Evolutionary conservation across 495 filamentous ascomycete genomes (phyloP).

Genomic region (Penicillium soppii): DNA sequence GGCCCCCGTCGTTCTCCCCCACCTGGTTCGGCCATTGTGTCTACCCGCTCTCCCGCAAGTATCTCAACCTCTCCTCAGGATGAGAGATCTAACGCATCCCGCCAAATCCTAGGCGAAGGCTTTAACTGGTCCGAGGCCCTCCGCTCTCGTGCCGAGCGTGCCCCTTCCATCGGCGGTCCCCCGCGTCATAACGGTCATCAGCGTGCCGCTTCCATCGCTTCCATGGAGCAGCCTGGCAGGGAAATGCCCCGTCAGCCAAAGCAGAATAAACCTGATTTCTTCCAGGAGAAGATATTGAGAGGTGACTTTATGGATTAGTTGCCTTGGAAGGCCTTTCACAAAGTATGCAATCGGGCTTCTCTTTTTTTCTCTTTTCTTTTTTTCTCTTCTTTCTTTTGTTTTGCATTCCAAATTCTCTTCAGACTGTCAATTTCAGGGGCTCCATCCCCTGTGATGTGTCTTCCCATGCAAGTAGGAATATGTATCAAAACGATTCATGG

Average conservation of each 20-base stretch:
- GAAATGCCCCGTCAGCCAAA: constrained; percentile 68
- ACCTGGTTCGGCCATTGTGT: constrained; percentile 16
- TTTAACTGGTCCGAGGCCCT: constrained; percentile 96
- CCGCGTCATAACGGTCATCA: constrained; percentile 37
- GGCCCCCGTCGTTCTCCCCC: constrained; percentile 25
- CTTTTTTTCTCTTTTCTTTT: not conserved
- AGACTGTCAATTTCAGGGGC: not conserved
- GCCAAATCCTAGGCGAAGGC: constrained; percentile 73
- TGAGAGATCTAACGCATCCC: constrained; percentile 46
- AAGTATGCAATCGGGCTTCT: not conserved
- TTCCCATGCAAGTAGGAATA: not conserved
- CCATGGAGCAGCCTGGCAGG: constrained; percentile 65
- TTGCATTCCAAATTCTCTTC: not conserved
- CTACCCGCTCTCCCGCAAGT: constrained; percentile 40
- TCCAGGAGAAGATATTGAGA: constrained; percentile 94
- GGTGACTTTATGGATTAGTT: constrained; percentile 95
- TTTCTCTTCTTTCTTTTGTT: not conserved
- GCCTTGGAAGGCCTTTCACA: not conserved
- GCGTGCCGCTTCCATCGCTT: constrained; percentile 62
- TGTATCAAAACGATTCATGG: constrained; percentile 4
- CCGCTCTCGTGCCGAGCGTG: constrained; percentile 82
- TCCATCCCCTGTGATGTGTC: not conserved
- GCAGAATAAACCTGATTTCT: constrained; percentile 77
- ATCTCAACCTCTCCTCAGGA: constrained; percentile 36
- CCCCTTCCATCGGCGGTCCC: constrained; percentile 58